These are phyloP conservation scores for Panicum hallii DNA, from an alignment of 202 grass and related monocot species.

Conservation along the genomic window DNA sequence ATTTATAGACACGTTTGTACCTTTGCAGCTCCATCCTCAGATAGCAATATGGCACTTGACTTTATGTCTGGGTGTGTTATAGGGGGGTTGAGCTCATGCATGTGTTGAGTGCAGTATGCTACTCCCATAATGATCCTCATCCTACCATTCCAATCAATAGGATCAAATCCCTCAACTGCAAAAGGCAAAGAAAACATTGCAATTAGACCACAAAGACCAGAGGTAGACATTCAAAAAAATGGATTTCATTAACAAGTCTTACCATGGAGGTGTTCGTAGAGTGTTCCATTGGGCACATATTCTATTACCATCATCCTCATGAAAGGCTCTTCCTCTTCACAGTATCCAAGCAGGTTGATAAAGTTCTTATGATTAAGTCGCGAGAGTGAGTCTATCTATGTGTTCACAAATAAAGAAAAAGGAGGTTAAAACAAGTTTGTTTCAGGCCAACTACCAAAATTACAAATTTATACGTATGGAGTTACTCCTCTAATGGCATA, in stretches of 20 bases:
- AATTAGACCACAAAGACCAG: conserved; percentile 32
- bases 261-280: conserved; percentile 98
- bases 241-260: conserved; percentile 40
- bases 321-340: conserved; percentile 93
- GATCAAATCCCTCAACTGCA: conserved; percentile 96
- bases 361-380: conserved; percentile 98
- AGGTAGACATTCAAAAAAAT: not conserved
- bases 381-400: conserved; percentile 90
- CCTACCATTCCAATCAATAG: conserved; percentile 90
- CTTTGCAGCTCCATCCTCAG: conserved; percentile 95
- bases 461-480: not conserved
- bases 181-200: conserved; percentile 32
- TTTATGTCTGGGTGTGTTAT: conserved; percentile 67
- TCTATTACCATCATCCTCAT: conserved; percentile 99
- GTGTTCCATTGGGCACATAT: conserved; percentile 85
- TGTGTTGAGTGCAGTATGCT: conserved; percentile 87
- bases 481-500: conserved; percentile 18
- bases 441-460: not conserved
- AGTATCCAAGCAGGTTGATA: conserved; percentile 93
- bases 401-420: conserved; percentile 25
- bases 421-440: conserved; percentile 33
- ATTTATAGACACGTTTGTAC: conserved; percentile 45
- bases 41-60: conserved; percentile 82
- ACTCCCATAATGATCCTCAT: conserved; percentile 95
- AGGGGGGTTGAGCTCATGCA: conserved; percentile 85